Percentiles rank a stretch among this genome's conserved stretches.
phyloP scores from a whole-genome alignment of 2,329 filamentous ascomycete genomes.

The Alternaria brassicicola region DNA sequence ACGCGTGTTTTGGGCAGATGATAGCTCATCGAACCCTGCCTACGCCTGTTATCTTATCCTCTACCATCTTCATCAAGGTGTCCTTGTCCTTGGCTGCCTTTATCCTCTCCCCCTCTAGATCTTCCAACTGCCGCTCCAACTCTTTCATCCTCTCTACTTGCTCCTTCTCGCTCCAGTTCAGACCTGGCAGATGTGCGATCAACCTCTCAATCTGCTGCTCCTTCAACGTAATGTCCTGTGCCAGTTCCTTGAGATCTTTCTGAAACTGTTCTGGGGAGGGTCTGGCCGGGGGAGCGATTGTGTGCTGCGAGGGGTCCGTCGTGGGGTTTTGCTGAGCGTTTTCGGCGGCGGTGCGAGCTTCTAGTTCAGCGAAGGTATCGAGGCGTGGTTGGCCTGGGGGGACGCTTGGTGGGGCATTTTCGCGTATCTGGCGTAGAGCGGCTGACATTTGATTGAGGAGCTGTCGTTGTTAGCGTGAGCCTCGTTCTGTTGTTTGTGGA shows the following conservation, averaged over 20 bases:
- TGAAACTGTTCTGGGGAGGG: constrained; percentile 59
- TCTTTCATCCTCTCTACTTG: constrained; percentile 67
- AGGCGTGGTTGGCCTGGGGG: constrained; percentile 53
- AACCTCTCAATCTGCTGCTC: constrained; percentile 83
- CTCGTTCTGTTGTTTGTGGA: neutral
- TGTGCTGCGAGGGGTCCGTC: constrained; percentile 19
- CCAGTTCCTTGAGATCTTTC: constrained; percentile 72
- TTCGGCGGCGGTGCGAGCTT: constrained; percentile 32
- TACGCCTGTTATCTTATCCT: constrained; percentile 53
- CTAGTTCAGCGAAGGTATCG: constrained; percentile 40
- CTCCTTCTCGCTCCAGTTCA: constrained; percentile 78
- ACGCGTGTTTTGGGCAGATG: neutral
- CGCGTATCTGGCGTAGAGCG: constrained; percentile 53
- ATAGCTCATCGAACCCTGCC: constrained; percentile 23
- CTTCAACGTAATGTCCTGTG: constrained; percentile 76
- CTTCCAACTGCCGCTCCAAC: constrained; percentile 52
- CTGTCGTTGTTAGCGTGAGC: constrained; percentile 30
- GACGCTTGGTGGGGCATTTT: constrained; percentile 49
- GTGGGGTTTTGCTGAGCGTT: constrained; percentile 20
- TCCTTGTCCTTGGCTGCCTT: constrained; percentile 53
- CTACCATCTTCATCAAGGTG: constrained; percentile 51
- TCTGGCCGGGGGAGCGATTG: constrained; percentile 17
- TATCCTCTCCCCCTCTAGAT: constrained; percentile 50
- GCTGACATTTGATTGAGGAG: constrained; percentile 57
- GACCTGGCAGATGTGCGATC: constrained; percentile 74